Evolutionary conservation across 108 stramenopile genomes (phyloP), one percentile per base, ranked within the genome.

Genomic region (Cyclostephanos invisitatus): DNA sequence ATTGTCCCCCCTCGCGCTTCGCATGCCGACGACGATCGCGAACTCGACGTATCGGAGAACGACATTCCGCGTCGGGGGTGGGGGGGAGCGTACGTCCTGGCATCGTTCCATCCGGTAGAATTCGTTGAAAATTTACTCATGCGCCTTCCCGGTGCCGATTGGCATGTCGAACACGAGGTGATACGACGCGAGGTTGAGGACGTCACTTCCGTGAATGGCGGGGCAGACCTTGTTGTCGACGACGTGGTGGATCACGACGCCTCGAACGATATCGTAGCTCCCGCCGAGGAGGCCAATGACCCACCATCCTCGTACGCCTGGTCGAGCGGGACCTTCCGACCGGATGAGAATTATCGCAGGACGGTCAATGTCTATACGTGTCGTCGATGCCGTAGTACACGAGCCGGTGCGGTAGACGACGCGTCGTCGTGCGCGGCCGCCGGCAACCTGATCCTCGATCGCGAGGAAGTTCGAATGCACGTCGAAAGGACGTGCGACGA

Each of bases 51-150:
- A 46, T 44, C 24, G 51, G n/a, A n/a, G n/a, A 14, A 22, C 50
- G 24, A 37, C 9, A 21, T 4, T 5, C 29, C 9, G 0, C 21
- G 17, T 24, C 20, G 20, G 7, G 20, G 18, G 7, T 62, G 62
- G 64, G 88, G 84, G 32, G 93, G 93, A 55, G 64, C 85, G 3
- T 94, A 91, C 55, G 40, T 90, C 27, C 25, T 88, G 32, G 73
- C 91, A n/a, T 88, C 91, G 3, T 94, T 91, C 77, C 88, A 94
- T 75, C 80, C 83, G 1, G 2, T 72, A 0, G 85, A 89, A 29
- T 85, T 91, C 21, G 54, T 94, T 2, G 35, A 75, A 21, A 78
- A 80, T 2, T 62, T 94, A 50, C 59, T 94, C 36, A 47, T 54
- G n/a, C 61, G 86, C 44, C 56, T 87, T 24, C 93, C 93, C 3